Conservation (phyloP, 305 asterid species). For the Fraxinus latifolia region DNA sequence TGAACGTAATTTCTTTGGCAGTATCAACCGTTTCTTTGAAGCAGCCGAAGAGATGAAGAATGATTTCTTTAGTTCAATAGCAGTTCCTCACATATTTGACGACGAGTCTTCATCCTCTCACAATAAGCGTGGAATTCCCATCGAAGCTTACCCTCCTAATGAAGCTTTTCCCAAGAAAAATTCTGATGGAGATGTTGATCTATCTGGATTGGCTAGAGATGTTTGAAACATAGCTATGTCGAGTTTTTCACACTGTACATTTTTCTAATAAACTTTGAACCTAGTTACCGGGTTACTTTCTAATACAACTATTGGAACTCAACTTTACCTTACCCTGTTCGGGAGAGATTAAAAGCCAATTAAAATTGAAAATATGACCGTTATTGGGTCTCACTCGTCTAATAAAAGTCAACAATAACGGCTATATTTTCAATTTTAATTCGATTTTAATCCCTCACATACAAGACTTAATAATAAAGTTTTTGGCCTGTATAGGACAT, state of each 20-base stretch:
- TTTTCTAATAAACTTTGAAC: background rate
- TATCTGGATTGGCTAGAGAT: slow-evolving; percentile 65
- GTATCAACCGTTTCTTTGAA: slow-evolving; percentile 46
- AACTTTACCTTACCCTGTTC: background rate
- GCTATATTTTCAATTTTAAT: too few relatives aligned
- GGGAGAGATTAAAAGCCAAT: too few relatives aligned
- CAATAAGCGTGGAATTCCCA: slow-evolving; percentile 35
- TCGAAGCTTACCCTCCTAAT: slow-evolving; percentile 36
- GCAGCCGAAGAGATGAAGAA: slow-evolving; percentile 71
- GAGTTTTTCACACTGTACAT: background rate
- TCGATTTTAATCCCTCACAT: too few relatives aligned
- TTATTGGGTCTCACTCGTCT: too few relatives aligned
- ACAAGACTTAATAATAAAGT: background rate
- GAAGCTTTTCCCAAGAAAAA: slow-evolving; percentile 29
- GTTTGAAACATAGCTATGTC: slow-evolving; percentile 38
- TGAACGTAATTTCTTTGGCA: slow-evolving; percentile 54
- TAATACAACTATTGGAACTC: background rate
- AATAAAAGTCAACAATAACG: too few relatives aligned
- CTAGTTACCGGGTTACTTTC: background rate
- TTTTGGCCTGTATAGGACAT: background rate
- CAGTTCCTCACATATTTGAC: slow-evolving; percentile 33
- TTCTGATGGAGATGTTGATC: slow-evolving; percentile 52
- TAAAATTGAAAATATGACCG: too few relatives aligned
- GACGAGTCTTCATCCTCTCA: slow-evolving; percentile 28
- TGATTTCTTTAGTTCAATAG: slow-evolving; percentile 52